Percentiles rank a stretch among this genome's conserved stretches.
Conservation (phyloP, 2,329 filamentous ascomycete species). For the Ascochyta viciae-villosae region DNA sequence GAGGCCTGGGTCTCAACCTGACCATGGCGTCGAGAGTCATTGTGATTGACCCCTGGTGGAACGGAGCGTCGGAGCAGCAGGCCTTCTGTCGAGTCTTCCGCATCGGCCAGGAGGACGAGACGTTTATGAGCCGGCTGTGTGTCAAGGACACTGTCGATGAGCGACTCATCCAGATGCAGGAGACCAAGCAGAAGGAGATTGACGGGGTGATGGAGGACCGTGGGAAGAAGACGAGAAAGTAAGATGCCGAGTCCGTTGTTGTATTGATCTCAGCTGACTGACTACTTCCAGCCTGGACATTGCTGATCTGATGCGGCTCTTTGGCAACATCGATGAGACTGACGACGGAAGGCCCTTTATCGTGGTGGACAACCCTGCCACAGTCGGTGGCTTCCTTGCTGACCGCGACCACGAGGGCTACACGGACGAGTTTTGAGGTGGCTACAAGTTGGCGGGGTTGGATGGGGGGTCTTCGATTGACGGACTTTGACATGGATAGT, state of each 20-base stretch:
- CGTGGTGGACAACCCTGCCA: constrained; percentile 45
- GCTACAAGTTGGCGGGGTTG: not conserved
- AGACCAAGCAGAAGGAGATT: constrained; percentile 58
- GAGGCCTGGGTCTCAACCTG: constrained; percentile 66
- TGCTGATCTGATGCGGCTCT: constrained; percentile 55
- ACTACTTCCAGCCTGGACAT: constrained; percentile 35
- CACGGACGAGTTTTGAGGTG: constrained; percentile 34
- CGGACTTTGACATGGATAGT: not conserved
- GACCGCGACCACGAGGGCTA: constrained; percentile 44
- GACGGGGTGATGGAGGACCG: constrained; percentile 53
- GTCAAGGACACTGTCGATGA: constrained; percentile 66
- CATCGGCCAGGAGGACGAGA: constrained; percentile 68
- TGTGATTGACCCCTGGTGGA: constrained; percentile 65
- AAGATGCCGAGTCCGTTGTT: not conserved
- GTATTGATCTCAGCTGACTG: constrained; percentile 8
- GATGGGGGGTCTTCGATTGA: not conserved
- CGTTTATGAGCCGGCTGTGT: constrained; percentile 65
- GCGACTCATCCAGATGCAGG: constrained; percentile 63
- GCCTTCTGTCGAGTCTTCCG: constrained; percentile 69
- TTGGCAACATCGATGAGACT: constrained; percentile 53
- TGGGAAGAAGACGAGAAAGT: constrained; percentile 39
- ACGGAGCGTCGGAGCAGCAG: constrained; percentile 67
- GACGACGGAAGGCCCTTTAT: constrained; percentile 52
- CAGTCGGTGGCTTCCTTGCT: constrained; percentile 38
- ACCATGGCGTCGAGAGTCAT: constrained; percentile 62